Base-by-base conservation (phyloP, 352 stramenopile species). In the Globisporangium canariense region DNA sequence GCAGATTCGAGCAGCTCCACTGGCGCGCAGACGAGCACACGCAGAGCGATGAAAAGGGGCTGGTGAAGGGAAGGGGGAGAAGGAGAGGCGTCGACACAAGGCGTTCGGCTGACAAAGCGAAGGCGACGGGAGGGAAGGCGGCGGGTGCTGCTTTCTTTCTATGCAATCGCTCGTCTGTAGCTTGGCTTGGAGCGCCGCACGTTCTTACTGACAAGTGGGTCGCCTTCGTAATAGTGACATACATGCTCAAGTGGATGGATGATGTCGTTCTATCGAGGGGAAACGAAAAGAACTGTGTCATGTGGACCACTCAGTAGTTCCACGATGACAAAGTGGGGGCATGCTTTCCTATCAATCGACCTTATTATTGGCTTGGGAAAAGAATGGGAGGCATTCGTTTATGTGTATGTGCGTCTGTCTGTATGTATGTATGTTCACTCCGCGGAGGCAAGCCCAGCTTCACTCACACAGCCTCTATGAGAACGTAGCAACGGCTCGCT, bases 61-160 rank as follows among this genome's bases (percentile, higher is more conserved):
- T 18, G 9, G 4, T 11, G 36, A 14, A 41, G 36, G 28, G 58
- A 43, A 16, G 20, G 47, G 6, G 20, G 32, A 54, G 58, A 58
- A 34, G 13, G 41, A 50, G 45, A 52, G 13, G 18, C 16, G 41
- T 30, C 10, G 57, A 32, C 18, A 40, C 10, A 2, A 2, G 55
- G 20, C 20, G 20, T 28, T 47, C n/a, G 32, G 47, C 28, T 41
- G 34, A 36, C 22, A 47, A 20, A 16, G 22, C 8, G 36, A 36
- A 50, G 25, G 36, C 55, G 25, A 60, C 43, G 43, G 43, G 14
- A 22, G 52, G 18, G 57, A 54, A 16, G 41, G 25, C 32, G 20
- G 41, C 40, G 38, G 18, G 11, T 36, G 32, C 38, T 34, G 56
- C 57, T 62, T 62, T 62, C 57, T 62, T 62, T 62, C 57, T 54